Conservation (phyloP, 1,284 basidiomycete species). For the Pseudozyma thailandica region DNA sequence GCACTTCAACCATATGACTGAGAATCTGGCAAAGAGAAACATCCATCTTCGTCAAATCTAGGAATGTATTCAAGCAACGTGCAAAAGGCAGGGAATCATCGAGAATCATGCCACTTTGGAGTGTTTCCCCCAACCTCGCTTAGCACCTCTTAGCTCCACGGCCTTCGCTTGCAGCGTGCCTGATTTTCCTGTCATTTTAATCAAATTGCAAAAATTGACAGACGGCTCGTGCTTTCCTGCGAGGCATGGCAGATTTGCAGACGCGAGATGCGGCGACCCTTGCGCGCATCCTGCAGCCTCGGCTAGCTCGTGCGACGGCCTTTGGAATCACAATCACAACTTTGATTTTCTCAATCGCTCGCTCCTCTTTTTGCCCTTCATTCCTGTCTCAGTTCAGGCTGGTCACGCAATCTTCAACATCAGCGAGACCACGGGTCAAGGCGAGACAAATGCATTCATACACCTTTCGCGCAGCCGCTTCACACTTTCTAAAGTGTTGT, state of each 20-base stretch:
- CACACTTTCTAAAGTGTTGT: no score
- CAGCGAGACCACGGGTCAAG: no score
- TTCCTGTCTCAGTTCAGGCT: neutral
- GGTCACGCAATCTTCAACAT: neutral
- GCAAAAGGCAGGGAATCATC: no score
- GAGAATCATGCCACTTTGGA: conserved; percentile 5
- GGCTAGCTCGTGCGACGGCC: conserved; percentile 1
- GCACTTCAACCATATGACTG: no score
- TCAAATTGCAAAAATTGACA: neutral
- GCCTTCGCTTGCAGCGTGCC: neutral
- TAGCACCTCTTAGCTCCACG: neutral
- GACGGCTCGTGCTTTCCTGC: neutral
- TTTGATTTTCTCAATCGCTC: neutral
- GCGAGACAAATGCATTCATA: no score
- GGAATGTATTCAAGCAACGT: no score
- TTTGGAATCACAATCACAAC: neutral
- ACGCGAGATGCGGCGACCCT: conserved; percentile 10
- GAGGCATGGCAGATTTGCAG: neutral
- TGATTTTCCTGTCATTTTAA: neutral
- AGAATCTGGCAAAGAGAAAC: no score
- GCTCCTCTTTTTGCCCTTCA: no score
- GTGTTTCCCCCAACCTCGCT: neutral
- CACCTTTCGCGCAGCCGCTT: no score
- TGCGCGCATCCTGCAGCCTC: neutral
- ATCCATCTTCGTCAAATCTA: no score